Percentiles rank a stretch among this genome's conserved stretches.
These are phyloP conservation scores for Paramecium tetraurelia DNA, from an alignment of 73 alveolate genomes.

Conservation along the genomic window DNA sequence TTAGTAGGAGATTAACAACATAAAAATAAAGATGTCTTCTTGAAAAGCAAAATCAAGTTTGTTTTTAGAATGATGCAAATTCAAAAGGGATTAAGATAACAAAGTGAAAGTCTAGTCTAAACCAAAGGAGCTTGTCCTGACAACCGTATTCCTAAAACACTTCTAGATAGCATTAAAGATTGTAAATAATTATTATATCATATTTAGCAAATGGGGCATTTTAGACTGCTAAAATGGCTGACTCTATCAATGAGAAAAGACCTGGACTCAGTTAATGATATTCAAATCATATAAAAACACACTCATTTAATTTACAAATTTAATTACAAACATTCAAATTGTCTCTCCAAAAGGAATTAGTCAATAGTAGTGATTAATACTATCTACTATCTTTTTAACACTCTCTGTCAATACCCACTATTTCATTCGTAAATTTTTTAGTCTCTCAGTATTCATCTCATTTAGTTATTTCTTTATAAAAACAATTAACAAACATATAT, in stretches of 20 bases:
- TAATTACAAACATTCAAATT: not conserved
- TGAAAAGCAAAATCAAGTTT: constrained; percentile 74
- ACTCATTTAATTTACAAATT: not conserved
- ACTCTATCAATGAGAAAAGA: constrained; percentile 56
- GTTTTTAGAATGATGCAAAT: constrained; percentile 75
- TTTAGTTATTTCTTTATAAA: not conserved
- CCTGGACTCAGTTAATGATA: constrained; percentile 48
- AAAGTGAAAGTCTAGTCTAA: constrained; percentile 81
- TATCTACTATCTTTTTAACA: not conserved
- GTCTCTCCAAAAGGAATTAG: not conserved
- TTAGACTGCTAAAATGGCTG: constrained; percentile 58
- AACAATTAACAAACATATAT: not conserved
- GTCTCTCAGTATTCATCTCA: not conserved
- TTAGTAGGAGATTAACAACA: constrained; percentile 23
- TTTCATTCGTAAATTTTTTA: not conserved
- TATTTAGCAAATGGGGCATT: constrained; percentile 58
- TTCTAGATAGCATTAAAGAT: constrained; percentile 61
- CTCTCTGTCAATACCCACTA: constrained; percentile 6
- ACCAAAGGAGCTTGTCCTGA: constrained; percentile 89
- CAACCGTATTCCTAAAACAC: constrained; percentile 82
- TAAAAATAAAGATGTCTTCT: constrained; percentile 39
- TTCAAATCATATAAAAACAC: not conserved
- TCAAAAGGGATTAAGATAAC: constrained; percentile 66
- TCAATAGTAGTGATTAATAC: not conserved
- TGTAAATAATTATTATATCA: not conserved